Percentiles rank a stretch among this genome's conserved stretches.
These are phyloP conservation scores for Bryoglossum gracile DNA, from an alignment of 495 filamentous ascomycete species.

Conservation along the genomic window DNA sequence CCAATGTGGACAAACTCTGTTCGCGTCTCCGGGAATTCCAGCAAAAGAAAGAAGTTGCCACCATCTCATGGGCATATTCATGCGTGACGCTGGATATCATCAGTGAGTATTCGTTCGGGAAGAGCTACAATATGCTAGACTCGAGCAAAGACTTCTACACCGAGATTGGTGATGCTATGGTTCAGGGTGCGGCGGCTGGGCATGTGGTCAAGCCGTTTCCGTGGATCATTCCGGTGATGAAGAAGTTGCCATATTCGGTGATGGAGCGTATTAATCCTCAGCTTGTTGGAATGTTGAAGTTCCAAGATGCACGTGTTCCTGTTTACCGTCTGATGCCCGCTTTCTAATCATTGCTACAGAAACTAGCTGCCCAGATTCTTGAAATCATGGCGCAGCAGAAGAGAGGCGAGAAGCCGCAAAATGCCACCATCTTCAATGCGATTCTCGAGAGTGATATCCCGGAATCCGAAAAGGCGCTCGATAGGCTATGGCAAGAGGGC, in stretches of 20 bases:
- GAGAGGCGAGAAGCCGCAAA: not conserved
- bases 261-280: not conserved
- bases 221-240: not conserved
- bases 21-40: not conserved
- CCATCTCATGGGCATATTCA: not conserved
- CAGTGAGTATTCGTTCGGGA: not conserved
- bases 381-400: not conserved
- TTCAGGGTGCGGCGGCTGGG: not conserved
- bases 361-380: not conserved
- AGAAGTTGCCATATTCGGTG: not conserved
- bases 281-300: not conserved
- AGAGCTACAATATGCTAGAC: not conserved
- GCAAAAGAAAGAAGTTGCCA: not conserved
- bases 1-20: slow-evolving; percentile 23
- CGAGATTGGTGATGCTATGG: not conserved
- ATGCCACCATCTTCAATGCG: not conserved
- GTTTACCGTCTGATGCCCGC: too few relatives aligned
- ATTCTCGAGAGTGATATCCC: not conserved
- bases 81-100: not conserved
- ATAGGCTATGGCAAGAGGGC: not conserved
- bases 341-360: not conserved
- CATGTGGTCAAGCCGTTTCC: not conserved
- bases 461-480: not conserved
- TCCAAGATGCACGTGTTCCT: not conserved
- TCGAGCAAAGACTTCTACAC: not conserved